These are phyloP conservation scores for Orbilia brochopaga DNA, from an alignment of 2,329 filamentous ascomycete genomes.

Conservation along the genomic window DNA sequence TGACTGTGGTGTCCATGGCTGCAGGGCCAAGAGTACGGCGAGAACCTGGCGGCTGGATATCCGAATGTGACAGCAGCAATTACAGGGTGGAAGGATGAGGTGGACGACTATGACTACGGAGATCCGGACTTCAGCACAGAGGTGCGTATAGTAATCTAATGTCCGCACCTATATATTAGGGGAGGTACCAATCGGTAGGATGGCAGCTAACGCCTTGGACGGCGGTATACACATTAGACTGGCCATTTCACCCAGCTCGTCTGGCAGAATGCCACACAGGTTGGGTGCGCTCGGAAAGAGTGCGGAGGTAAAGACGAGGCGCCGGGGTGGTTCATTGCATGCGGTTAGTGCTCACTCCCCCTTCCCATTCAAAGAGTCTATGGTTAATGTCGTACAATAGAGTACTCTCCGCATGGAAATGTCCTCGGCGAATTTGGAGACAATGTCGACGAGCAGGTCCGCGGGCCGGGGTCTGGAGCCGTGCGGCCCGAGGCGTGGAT, in stretches of 20 bases:
- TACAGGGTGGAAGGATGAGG: constrained; percentile 51
- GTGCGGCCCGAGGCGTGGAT: constrained; percentile 10
- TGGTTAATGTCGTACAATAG: constrained; percentile 4
- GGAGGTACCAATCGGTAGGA: too few relatives aligned
- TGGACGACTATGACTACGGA: constrained; percentile 44
- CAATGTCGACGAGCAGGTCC: constrained; percentile 40
- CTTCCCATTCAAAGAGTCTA: too few relatives aligned
- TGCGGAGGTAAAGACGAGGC: constrained; percentile 44
- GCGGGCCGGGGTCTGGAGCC: constrained; percentile 37
- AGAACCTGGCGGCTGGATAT: constrained; percentile 51
- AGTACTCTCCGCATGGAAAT: constrained; percentile 43
- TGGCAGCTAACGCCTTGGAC: too few relatives aligned
- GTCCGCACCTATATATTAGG: too few relatives aligned
- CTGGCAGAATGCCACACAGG: constrained; percentile 68
- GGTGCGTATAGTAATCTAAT: constrained; percentile 27
- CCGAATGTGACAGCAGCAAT: constrained; percentile 32
- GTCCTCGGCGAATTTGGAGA: constrained; percentile 38
- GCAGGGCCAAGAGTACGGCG: constrained; percentile 49
- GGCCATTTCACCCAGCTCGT: constrained; percentile 80
- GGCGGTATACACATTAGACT: too few relatives aligned
- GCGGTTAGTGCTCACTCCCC: constrained; percentile 22
- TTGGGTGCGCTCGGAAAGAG: constrained; percentile 67
- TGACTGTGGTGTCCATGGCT: background rate
- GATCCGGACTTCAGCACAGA: constrained; percentile 36
- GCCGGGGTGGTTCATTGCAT: constrained; percentile 43